These are phyloP conservation scores for Fomitopsis betulina DNA, from an alignment of 1,284 basidiomycete genomes.

Conservation along the genomic window DNA sequence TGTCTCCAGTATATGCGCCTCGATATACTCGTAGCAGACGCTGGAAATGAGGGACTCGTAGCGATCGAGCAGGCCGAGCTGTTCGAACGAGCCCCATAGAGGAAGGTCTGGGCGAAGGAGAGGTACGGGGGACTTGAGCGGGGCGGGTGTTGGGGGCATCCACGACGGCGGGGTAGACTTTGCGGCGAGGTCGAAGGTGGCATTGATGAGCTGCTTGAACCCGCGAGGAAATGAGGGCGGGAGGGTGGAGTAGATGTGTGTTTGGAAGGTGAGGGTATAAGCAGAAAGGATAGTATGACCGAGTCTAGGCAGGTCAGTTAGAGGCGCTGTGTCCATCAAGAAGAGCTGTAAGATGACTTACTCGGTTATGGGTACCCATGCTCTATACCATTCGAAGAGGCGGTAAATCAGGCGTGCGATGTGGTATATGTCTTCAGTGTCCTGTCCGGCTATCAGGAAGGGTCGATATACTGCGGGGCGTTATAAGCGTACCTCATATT, in stretches of 20 bases:
- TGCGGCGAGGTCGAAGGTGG: constrained; percentile 42
- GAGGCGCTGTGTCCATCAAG: not conserved
- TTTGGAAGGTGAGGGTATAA: constrained; percentile 66
- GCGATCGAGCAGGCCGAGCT: constrained; percentile 76
- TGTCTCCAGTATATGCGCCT: constrained; percentile 60
- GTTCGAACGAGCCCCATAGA: constrained; percentile 62
- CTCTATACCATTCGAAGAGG: constrained; percentile 60
- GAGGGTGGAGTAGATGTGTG: constrained; percentile 61
- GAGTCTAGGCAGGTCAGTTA: constrained; percentile 37
- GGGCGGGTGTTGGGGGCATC: constrained; percentile 10
- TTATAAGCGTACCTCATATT: constrained; percentile 47
- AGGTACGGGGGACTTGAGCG: constrained; percentile 10
- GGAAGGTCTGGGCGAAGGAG: constrained; percentile 29
- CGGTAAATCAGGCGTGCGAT: constrained; percentile 51
- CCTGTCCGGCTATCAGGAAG: constrained; percentile 28
- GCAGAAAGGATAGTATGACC: constrained; percentile 53
- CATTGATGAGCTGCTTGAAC: constrained; percentile 59
- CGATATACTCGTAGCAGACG: constrained; percentile 83
- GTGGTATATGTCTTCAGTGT: constrained; percentile 39
- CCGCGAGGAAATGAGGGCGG: constrained; percentile 60
- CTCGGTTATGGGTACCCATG: constrained; percentile 61
- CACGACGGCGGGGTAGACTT: constrained; percentile 18
- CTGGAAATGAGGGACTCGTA: constrained; percentile 82
- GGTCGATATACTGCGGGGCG: not conserved
- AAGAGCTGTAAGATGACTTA: constrained; percentile 23